phyloP scores from a whole-genome alignment of 2,329 filamentous ascomycete species.

The Fusarium algeriense region DNA sequence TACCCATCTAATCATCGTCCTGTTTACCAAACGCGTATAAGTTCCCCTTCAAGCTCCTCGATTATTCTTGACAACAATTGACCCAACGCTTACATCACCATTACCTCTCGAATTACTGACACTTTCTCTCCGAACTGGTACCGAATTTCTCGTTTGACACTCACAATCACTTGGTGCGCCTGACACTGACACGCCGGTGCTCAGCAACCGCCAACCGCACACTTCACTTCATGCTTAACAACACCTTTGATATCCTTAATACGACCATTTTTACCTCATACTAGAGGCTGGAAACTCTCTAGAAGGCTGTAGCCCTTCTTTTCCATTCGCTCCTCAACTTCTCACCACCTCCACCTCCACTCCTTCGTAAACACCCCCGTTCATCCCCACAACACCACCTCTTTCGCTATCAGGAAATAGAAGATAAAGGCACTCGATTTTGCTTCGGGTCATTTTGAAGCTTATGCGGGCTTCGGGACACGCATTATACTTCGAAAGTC shows the following conservation, averaged over 20 bases:
- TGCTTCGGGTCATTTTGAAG: background rate
- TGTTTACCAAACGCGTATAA: background rate
- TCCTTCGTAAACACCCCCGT: background rate
- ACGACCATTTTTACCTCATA: background rate
- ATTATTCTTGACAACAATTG: background rate
- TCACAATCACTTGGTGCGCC: slow-evolving; percentile 1
- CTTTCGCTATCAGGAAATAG: background rate
- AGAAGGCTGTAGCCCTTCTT: background rate
- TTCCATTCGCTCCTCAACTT: background rate
- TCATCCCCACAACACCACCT: background rate
- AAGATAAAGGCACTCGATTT: slow-evolving; percentile 2
- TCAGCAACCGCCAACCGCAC: slow-evolving; percentile 6
- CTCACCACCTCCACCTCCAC: background rate
- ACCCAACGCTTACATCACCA: background rate
- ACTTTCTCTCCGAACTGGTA: background rate
- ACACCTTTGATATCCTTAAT: too few species aligned
- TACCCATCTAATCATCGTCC: background rate
- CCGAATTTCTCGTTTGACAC: background rate
- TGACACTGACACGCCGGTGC: slow-evolving; percentile 17
- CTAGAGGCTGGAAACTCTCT: background rate
- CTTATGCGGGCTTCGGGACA: background rate
- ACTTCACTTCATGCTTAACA: background rate
- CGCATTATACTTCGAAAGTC: background rate
- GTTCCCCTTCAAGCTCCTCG: background rate
- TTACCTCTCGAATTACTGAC: background rate